These are phyloP conservation scores for Canna indica DNA, from an alignment of 176 grass and related monocot genomes.

Conservation along the genomic window DNA sequence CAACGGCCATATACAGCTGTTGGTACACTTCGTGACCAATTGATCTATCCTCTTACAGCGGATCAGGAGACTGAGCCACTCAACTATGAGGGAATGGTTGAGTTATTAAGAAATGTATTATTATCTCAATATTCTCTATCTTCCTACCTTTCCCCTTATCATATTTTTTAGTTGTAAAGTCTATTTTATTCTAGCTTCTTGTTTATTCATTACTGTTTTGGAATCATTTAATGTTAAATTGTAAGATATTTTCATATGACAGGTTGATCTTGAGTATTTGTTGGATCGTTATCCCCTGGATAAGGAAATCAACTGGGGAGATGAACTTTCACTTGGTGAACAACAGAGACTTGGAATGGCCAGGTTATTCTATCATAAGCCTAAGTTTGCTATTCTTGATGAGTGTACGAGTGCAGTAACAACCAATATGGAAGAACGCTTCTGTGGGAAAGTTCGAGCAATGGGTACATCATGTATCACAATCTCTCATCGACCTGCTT, in stretches of 20 bases:
- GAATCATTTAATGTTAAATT: background rate
- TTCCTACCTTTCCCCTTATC: constrained; percentile 13
- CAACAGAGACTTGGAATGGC: constrained; percentile 99
- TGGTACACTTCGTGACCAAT: constrained; percentile 92
- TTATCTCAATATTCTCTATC: no score
- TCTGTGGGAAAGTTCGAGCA: constrained; percentile 86
- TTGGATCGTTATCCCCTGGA: constrained; percentile 89
- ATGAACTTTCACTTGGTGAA: constrained; percentile 94
- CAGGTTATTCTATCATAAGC: constrained; percentile 92
- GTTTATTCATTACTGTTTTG: background rate
- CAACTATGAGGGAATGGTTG: constrained; percentile 70
- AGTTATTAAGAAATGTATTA: constrained; percentile 93
- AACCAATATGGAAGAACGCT: constrained; percentile 96
- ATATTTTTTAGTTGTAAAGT: constrained; percentile 9
- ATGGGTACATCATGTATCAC: constrained; percentile 99
- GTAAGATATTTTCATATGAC: constrained; percentile 20
- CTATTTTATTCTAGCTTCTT: background rate
- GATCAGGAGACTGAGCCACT: constrained; percentile 82
- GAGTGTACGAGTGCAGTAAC: constrained; percentile 99
- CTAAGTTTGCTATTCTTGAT: constrained; percentile 97
- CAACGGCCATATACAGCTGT: constrained; percentile 99
- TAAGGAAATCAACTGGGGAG: constrained; percentile 97
- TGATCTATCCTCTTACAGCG: constrained; percentile 88
- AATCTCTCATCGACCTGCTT: constrained; percentile 90
- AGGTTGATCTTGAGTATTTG: constrained; percentile 98